Evolutionary conservation across 2,329 filamentous ascomycete species (phyloP).

Genomic region (Pleomassaria siparia): DNA sequence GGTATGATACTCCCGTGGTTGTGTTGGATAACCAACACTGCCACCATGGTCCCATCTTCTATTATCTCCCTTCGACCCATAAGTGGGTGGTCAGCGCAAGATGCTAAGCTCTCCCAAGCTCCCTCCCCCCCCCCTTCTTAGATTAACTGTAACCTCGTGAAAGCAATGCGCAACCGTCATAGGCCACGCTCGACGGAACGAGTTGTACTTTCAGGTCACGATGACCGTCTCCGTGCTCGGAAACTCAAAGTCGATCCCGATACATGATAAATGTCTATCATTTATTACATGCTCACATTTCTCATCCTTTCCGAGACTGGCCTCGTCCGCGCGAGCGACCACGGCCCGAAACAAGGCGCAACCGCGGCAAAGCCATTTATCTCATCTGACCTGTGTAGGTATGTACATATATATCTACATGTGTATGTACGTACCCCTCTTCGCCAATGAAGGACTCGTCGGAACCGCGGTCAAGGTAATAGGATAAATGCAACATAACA

Average conservation of each 20-base stretch:
- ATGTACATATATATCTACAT: too few relatives aligned
- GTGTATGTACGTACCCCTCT: constrained; percentile 3
- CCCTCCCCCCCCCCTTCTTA: too few relatives aligned
- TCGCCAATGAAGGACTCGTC: constrained; percentile 3
- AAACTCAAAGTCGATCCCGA: constrained; percentile 12
- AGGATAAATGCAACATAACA: constrained; percentile 13
- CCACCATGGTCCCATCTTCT: neutral
- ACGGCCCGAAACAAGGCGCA: constrained; percentile 4
- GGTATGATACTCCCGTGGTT: neutral
- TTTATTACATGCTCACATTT: neutral
- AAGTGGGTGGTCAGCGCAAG: constrained; percentile 30
- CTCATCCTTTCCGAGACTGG: neutral
- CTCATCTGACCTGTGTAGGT: neutral
- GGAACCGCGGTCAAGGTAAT: constrained; percentile 1
- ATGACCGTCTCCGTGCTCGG: constrained; percentile 6
- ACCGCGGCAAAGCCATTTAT: constrained; percentile 1
- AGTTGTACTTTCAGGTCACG: constrained; percentile 10
- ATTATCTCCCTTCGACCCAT: neutral
- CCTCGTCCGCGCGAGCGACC: neutral
- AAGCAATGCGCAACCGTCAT: constrained; percentile 6
- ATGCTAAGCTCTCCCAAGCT: constrained; percentile 18
- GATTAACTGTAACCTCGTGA: constrained; percentile 15
- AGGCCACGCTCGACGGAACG: constrained; percentile 5
- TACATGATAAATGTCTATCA: neutral
- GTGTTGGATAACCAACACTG: neutral